phyloP scores from a whole-genome alignment of 2,329 filamentous ascomycete genomes.

The Xylaria sp. region DNA sequence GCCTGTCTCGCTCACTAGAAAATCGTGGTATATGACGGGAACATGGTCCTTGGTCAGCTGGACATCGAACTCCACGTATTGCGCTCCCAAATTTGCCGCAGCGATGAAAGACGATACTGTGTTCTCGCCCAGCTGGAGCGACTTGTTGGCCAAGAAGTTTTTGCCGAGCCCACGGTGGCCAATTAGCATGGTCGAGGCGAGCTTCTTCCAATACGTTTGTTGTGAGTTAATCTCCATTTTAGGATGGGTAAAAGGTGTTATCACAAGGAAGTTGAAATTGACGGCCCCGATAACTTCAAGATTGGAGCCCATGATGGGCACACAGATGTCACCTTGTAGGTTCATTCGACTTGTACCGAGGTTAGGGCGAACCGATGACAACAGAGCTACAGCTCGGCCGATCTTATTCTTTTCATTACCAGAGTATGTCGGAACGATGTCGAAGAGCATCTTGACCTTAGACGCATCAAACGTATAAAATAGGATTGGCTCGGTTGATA shows the following conservation, averaged over 20 bases:
- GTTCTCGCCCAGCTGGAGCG: conserved; percentile 94
- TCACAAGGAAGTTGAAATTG: conserved; percentile 96
- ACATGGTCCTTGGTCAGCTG: conserved; percentile 99
- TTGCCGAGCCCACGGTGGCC: conserved; percentile 84
- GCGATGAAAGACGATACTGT: conserved; percentile 96
- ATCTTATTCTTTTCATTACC: conserved; percentile 89
- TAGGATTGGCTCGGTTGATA: conserved; percentile 90
- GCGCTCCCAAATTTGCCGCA: conserved; percentile 88
- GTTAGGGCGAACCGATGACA: conserved; percentile 85
- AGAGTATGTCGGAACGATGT: conserved; percentile 94
- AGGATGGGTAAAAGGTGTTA: conserved; percentile 92
- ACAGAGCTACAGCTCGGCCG: conserved; percentile 86
- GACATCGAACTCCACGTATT: conserved; percentile 84
- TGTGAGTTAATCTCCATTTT: conserved; percentile 92
- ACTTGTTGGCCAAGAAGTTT: conserved; percentile 84
- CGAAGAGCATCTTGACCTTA: conserved; percentile 91
- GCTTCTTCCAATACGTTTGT: conserved; percentile 96
- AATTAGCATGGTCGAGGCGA: conserved; percentile 86
- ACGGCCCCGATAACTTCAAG: conserved; percentile 93
- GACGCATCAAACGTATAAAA: conserved; percentile 83
- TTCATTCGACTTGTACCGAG: conserved; percentile 90
- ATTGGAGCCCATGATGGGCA: conserved; percentile 86
- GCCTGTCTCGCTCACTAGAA: conserved; percentile 95
- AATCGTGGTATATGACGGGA: conserved; percentile 98
- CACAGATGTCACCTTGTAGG: conserved; percentile 89